Evolutionary conservation across 1,139 yeast genomes (phyloP).

Genomic region (Taphrina communis): DNA sequence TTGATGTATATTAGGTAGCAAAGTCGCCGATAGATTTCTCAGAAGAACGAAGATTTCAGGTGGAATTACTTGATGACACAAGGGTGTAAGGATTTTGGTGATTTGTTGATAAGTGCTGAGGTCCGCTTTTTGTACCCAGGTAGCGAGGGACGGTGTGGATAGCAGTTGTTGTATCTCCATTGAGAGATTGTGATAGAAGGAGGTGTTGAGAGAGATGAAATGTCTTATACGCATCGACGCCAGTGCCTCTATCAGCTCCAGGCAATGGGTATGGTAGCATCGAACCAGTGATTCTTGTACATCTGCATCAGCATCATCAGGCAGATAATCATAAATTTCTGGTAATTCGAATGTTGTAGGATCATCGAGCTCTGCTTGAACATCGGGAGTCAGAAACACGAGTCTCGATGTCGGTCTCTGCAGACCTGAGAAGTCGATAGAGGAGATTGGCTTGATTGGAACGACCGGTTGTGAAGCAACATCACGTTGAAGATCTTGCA

Average conservation of each 20-base stretch:
- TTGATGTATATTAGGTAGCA: conserved; percentile 49
- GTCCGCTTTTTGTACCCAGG: conserved; percentile 75
- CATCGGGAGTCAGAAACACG: conserved; percentile 40
- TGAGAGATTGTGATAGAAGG: conserved; percentile 67
- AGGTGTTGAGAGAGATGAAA: conserved; percentile 60
- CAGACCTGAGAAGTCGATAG: conserved; percentile 31
- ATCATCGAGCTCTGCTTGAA: conserved; percentile 45
- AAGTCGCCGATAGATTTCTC: conserved; percentile 49
- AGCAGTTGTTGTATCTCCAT: conserved; percentile 69
- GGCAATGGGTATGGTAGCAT: conserved; percentile 68
- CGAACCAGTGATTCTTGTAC: conserved; percentile 67
- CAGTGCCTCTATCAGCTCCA: conserved; percentile 66
- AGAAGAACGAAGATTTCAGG: conserved; percentile 57
- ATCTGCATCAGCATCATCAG: conserved; percentile 61
- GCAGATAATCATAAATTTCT: conserved; percentile 45
- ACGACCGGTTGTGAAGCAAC: conserved; percentile 4
- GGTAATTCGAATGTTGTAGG: conserved; percentile 42
- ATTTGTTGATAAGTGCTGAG: conserved; percentile 63
- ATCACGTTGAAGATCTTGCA: conserved; percentile 25
- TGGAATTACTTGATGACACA: conserved; percentile 69
- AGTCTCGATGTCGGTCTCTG: conserved; percentile 27
- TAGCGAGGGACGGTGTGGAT: conserved; percentile 58
- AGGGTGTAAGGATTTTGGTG: conserved; percentile 68
- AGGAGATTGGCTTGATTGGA: conserved; percentile 28
- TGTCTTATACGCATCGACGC: conserved; percentile 71